Percentiles rank a stretch among this genome's conserved stretches.
Evolutionary conservation across 257 asterid species (phyloP).

Genomic region (Paraleonurus japonicus): DNA sequence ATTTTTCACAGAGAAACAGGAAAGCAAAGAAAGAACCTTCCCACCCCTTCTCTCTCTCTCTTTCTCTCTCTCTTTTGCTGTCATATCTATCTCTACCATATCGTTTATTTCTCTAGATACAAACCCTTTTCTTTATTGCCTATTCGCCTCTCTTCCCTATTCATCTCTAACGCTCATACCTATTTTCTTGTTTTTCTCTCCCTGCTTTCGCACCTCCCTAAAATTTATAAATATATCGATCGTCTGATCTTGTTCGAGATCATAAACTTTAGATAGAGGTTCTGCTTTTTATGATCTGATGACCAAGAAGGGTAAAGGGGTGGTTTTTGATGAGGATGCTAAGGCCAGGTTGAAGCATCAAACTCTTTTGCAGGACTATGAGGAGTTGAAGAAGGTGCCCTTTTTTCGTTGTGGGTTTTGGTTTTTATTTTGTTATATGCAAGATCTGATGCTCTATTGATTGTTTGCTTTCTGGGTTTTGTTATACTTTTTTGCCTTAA

Average conservation of each 20-base stretch:
- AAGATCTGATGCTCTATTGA: conserved; percentile 31
- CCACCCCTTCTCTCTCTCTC: conserved; percentile 21
- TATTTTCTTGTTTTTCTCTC: conserved; percentile 27
- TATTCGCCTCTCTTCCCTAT: conserved; percentile 23
- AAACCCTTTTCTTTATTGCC: conserved; percentile 36
- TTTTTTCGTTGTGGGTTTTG: conserved; percentile 8
- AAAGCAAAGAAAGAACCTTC: conserved; percentile 62
- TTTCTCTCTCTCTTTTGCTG: conserved; percentile 29
- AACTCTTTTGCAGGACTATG: conserved; percentile 67
- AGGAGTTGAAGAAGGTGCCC: conserved; percentile 63
- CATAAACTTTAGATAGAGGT: background rate
- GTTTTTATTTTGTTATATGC: conserved; percentile 7
- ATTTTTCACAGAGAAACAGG: conserved; percentile 62
- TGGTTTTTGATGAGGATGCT: conserved; percentile 43
- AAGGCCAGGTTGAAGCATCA: conserved; percentile 55
- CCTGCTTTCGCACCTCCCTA: conserved; percentile 8
- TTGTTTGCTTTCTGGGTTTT: conserved; percentile 23
- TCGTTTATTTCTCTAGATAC: conserved; percentile 28
- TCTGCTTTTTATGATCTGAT: conserved; percentile 44
- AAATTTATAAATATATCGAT: background rate
- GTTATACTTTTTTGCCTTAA: background rate
- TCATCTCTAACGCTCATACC: conserved; percentile 26
- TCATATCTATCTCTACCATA: conserved; percentile 34
- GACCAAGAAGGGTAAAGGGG: conserved; percentile 66
- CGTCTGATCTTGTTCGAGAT: conserved; percentile 33